Conservation (phyloP, 306 rosid species). For the Castanea mollissima region DNA sequence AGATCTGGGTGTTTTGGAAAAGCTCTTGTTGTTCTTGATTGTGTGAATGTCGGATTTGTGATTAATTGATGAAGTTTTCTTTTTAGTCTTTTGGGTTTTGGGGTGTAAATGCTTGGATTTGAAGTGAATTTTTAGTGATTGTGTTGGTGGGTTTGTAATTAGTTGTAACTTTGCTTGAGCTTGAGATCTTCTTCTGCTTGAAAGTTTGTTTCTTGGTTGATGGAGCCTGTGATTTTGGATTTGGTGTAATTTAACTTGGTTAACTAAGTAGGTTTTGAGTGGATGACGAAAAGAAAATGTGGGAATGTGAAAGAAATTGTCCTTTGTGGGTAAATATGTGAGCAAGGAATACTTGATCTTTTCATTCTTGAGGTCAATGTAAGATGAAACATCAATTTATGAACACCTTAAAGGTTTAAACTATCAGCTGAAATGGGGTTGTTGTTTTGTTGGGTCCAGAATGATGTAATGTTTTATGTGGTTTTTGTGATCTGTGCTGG, state of each 20-base stretch:
- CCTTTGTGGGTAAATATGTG: constrained; percentile 5
- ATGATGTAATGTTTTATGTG: background rate
- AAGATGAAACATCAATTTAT: background rate
- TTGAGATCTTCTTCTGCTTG: constrained; percentile 14
- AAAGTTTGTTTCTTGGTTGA: constrained; percentile 3
- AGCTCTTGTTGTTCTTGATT: background rate
- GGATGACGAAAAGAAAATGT: constrained; percentile 6
- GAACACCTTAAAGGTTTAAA: background rate
- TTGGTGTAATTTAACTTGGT: constrained; percentile 16
- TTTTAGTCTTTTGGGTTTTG: background rate
- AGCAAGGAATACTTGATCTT: background rate
- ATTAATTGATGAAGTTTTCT: background rate
- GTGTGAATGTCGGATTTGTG: constrained; percentile 6
- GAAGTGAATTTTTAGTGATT: constrained; percentile 19
- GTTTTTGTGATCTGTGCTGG: constrained; percentile 12
- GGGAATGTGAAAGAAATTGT: background rate
- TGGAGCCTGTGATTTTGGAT: constrained; percentile 10
- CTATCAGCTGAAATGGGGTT: background rate
- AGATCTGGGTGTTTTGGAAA: constrained; percentile 9
- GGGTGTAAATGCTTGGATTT: background rate
- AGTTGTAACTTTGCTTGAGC: constrained; percentile 2
- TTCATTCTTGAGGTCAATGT: background rate
- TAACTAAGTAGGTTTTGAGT: constrained; percentile 4
- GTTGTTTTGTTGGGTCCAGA: background rate
- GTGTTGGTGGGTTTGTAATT: background rate